Evolutionary conservation across 495 filamentous ascomycete genomes (phyloP).

Genomic region (Penicillium riverlandense): DNA sequence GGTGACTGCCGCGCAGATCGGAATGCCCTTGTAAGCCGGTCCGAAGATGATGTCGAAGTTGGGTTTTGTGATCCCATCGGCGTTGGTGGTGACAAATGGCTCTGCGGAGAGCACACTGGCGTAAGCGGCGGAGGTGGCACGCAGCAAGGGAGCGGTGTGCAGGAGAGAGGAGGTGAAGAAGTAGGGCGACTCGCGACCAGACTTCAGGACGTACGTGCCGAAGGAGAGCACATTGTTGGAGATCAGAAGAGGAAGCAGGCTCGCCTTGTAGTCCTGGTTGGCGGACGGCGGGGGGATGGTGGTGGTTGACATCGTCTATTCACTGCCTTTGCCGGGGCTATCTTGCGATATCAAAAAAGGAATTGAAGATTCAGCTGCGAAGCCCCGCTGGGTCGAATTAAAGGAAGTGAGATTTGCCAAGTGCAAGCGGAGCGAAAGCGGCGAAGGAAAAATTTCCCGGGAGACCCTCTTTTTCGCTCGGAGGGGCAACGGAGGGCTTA

Average conservation of each 20-base stretch:
- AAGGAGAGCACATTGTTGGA: constrained; percentile 73
- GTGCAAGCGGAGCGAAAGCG: not conserved
- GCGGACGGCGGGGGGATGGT: constrained; percentile 20
- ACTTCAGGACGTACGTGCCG: constrained; percentile 86
- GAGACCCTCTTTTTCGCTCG: constrained; percentile 2
- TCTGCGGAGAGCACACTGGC: constrained; percentile 58
- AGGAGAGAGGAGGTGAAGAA: constrained; percentile 95
- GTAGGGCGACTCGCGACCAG: constrained; percentile 88
- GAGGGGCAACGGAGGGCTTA: constrained; percentile 8
- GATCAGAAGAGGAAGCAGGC: constrained; percentile 67
- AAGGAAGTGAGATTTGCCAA: constrained; percentile 1
- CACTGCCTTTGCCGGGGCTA: too few species aligned
- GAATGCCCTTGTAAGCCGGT: constrained; percentile 95
- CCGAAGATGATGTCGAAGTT: constrained; percentile 47
- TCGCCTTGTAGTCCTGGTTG: constrained; percentile 49
- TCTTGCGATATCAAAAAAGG: not conserved
- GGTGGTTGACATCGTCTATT: constrained; percentile 13
- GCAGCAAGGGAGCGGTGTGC: constrained; percentile 66
- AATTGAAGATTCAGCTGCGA: too few species aligned
- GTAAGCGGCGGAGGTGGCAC: constrained; percentile 69
- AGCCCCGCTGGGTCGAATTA: not conserved
- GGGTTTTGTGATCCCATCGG: constrained; percentile 23
- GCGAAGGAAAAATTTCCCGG: constrained; percentile 14
- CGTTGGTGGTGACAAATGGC: constrained; percentile 32
- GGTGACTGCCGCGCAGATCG: constrained; percentile 66